phyloP scores from a whole-genome alignment of 2,329 filamentous ascomycete genomes.

The Penicillium brasilianum region DNA sequence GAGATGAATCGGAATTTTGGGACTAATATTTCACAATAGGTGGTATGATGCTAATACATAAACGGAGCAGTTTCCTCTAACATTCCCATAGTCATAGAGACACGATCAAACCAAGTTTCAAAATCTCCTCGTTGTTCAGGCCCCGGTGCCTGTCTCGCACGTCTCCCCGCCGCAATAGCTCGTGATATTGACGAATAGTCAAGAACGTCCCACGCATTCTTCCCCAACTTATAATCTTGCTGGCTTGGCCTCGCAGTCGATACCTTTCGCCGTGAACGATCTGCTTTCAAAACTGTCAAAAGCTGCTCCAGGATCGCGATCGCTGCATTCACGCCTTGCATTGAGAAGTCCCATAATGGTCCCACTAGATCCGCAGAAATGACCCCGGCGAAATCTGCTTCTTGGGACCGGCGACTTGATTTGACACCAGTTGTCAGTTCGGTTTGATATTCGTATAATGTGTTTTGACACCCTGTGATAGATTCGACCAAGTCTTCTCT shows the following conservation, averaged over 20 bases:
- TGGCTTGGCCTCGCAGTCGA: not conserved
- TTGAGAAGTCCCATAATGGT: slow-evolving; percentile 6
- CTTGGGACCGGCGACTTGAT: not conserved
- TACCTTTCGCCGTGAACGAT: not conserved
- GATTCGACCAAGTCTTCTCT: not conserved
- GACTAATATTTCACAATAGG: not conserved
- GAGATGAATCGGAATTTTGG: not conserved
- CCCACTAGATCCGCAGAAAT: slow-evolving; percentile 10
- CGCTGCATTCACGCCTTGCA: slow-evolving; percentile 22
- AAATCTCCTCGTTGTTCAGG: not conserved
- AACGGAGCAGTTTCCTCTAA: not conserved
- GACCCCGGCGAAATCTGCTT: slow-evolving; percentile 7
- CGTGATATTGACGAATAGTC: not conserved
- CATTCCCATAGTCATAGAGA: slow-evolving; percentile 9
- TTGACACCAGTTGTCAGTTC: not conserved
- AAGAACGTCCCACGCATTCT: not conserved
- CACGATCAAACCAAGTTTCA: slow-evolving; percentile 5
- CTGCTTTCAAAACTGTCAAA: slow-evolving; percentile 19
- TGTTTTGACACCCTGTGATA: slow-evolving; percentile 19
- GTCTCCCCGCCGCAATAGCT: not conserved
- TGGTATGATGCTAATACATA: not conserved
- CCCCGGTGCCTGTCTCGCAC: not conserved
- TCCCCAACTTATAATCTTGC: not conserved
- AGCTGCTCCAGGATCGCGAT: slow-evolving; percentile 27
- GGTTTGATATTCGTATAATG: slow-evolving; percentile 7